Evolutionary conservation across 495 filamentous ascomycete genomes (phyloP).

Genomic region (Cladorrhinum samala): DNA sequence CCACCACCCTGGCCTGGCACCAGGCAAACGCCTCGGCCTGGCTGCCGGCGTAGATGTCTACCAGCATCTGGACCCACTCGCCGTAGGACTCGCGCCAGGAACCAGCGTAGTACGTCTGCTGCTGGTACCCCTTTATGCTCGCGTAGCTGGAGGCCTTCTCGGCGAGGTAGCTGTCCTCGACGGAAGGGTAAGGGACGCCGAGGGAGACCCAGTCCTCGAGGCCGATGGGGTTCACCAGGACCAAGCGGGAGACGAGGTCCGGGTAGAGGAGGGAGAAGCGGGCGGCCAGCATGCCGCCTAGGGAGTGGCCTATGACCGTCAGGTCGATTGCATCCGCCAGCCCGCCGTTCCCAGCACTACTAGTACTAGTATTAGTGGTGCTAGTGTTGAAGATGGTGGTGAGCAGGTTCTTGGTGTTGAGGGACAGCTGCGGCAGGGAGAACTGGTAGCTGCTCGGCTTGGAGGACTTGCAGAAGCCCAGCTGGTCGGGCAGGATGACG

Average conservation of each 20-base stretch:
- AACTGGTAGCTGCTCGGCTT: conserved; percentile 41
- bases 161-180: conserved; percentile 23
- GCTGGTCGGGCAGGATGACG: conserved; percentile 40
- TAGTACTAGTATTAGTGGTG: too few relatives aligned
- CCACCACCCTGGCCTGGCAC: conserved; percentile 33
- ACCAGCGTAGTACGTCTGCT: conserved; percentile 38
- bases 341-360: too few relatives aligned
- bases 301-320: conserved; percentile 41
- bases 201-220: conserved; percentile 40
- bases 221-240: conserved; percentile 37
- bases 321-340: conserved; percentile 22
- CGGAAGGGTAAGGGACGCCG: conserved; percentile 34
- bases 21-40: conserved; percentile 26
- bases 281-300: conserved; percentile 41
- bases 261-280: conserved; percentile 42
- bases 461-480: conserved; percentile 45
- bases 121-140: conserved; percentile 36
- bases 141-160: conserved; percentile 32
- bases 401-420: conserved; percentile 35
- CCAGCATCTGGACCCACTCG: conserved; percentile 42
- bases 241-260: conserved; percentile 15
- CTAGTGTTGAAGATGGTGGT: conserved; percentile 15
- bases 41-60: conserved; percentile 35
- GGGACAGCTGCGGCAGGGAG: conserved; percentile 35
- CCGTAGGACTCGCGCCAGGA: conserved; percentile 33